Evolutionary conservation across 2,329 filamentous ascomycete species (phyloP), one percentile per base, ranked within the genome.

Genomic region (Zymoseptoria brevis): DNA sequence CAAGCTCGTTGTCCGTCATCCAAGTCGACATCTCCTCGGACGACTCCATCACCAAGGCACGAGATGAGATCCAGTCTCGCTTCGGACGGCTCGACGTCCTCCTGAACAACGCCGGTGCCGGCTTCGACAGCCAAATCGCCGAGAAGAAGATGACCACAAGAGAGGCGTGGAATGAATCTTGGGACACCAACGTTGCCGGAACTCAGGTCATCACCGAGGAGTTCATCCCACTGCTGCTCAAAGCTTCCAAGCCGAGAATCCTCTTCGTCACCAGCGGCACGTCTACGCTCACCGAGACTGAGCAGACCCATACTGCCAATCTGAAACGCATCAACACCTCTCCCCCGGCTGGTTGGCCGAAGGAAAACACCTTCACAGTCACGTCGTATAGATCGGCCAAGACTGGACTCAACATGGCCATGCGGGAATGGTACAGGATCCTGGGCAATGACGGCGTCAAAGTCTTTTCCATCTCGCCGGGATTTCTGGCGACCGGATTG

Each of bases 61-160:
- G 76, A 59, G 71, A 78, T 24, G 58, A 72, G 0, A 72, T 86
- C 16, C 53, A 72, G 19, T 61, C 67, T n/a, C 73, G 72, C 13
- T 74, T 74, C 60, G 79, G 77, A 11, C 74, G 69, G 11, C 48
- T 86, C 2, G 82, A 86, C 54, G 70, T 74, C 1, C 74, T 86
- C 0, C 69, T 86, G 59, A 85, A 85, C 71, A 85, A 86, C 57
- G 83, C 79, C 0, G 82, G 79, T 24, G 76, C 71, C 30, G 67
- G 67, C n/a, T 78, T 79, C 63, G 81, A 83, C 59, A 22, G 21
- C 3, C 61, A 75, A 4, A 67, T 74, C 57, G 54, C 60, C 3
- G 21, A 59, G 13, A 67, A 69, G 24, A 62, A 70, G 8, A 61
- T 71, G 19, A 68, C 63, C 2, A 65, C 73, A n/a, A 73, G 75